phyloP scores from a whole-genome alignment of 2,329 filamentous ascomycete species.

The Clarireedia homoeocarpa region DNA sequence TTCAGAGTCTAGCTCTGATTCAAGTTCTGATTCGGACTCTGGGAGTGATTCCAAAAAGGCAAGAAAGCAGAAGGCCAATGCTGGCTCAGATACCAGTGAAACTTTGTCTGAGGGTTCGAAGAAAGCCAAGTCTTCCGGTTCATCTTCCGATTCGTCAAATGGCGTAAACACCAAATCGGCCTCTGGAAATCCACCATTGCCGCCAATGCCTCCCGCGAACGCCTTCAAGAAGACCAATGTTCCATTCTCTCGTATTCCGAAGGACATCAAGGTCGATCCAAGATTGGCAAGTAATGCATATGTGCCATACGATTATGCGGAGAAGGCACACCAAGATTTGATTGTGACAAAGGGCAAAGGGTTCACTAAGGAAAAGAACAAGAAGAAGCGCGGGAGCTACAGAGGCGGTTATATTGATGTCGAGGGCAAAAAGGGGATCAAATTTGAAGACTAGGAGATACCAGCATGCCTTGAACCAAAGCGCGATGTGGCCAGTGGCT shows the following conservation, averaged over 20 bases:
- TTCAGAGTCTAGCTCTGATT: constrained; percentile 30
- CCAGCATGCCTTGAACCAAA: not conserved
- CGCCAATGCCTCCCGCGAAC: constrained; percentile 28
- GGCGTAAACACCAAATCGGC: constrained; percentile 24
- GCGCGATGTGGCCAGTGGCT: not conserved
- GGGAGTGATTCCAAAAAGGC: constrained; percentile 36
- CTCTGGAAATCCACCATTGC: constrained; percentile 28
- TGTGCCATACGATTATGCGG: constrained; percentile 77
- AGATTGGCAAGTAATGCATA: constrained; percentile 74
- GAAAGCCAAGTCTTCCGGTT: constrained; percentile 23
- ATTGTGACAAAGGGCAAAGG: constrained; percentile 90
- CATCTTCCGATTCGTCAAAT: constrained; percentile 19
- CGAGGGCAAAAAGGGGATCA: constrained; percentile 73
- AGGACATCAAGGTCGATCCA: constrained; percentile 58
- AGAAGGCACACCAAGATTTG: constrained; percentile 79
- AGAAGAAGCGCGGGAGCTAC: constrained; percentile 89
- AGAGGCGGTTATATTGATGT: constrained; percentile 84
- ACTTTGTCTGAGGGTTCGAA: constrained; percentile 27
- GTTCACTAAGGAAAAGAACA: constrained; percentile 99
- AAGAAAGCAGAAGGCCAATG: constrained; percentile 33
- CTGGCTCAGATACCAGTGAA: constrained; percentile 27
- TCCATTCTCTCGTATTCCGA: constrained; percentile 72
- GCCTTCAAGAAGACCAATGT: constrained; percentile 46
- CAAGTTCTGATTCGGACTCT: constrained; percentile 27
- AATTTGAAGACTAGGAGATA: constrained; percentile 75